Evolutionary conservation across 1,139 yeast species (phyloP).

Genomic region (Lodderomyces elongisporus): DNA sequence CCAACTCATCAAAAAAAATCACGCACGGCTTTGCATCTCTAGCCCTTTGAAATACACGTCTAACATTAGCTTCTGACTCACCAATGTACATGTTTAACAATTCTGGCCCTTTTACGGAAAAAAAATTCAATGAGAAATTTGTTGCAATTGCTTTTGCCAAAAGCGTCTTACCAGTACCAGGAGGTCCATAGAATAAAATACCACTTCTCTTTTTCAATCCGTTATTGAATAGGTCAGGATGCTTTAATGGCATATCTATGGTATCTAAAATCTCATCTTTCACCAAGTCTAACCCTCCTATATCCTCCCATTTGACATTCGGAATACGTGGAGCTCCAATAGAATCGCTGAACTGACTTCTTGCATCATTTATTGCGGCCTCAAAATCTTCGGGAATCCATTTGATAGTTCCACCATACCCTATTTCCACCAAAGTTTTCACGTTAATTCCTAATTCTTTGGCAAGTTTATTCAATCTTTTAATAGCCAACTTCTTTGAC

Average conservation of each 20-base stretch:
- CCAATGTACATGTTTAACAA: conserved; percentile 95
- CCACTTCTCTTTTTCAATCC: conserved; percentile 95
- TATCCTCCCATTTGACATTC: conserved; percentile 91
- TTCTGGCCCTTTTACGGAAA: conserved; percentile 96
- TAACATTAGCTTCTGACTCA: conserved; percentile 95
- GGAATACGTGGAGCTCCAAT: conserved; percentile 98
- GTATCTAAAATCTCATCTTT: conserved; percentile 93
- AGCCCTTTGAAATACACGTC: conserved; percentile 89
- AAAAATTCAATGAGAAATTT: conserved; percentile 85
- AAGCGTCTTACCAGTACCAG: conserved; percentile 95
- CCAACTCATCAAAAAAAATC: conserved; percentile 93
- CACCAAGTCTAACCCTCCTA: conserved; percentile 84
- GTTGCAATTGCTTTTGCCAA: conserved; percentile 96
- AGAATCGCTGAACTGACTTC: conserved; percentile 85
- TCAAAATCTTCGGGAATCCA: conserved; percentile 64
- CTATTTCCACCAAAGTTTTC: conserved; percentile 28
- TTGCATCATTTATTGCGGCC: conserved; percentile 71
- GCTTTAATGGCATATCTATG: conserved; percentile 90
- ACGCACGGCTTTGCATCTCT: conserved; percentile 97
- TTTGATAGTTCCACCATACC: conserved; percentile 51
- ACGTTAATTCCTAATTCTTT: conserved; percentile 14
- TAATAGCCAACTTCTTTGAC: conserved; percentile 56
- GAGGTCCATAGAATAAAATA: conserved; percentile 92
- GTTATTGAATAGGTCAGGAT: conserved; percentile 80
- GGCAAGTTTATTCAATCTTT: conserved; percentile 36